Conservation (phyloP, 1,284 basidiomycete species). For the Volvariella surrecta region DNA sequence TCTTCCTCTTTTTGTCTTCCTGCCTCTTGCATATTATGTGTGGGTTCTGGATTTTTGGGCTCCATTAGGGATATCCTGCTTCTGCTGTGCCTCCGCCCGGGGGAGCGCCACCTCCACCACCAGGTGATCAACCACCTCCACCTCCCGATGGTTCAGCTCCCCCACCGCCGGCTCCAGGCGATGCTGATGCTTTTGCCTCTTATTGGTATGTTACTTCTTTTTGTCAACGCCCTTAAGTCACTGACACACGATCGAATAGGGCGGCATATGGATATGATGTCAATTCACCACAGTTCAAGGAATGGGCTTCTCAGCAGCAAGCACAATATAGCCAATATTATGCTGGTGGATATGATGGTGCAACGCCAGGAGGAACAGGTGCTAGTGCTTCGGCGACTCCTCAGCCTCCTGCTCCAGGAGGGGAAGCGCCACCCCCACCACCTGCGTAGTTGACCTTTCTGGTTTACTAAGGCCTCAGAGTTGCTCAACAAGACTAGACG, state of each 20-base stretch:
- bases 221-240: not conserved
- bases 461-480: too few relatives aligned
- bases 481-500: too few relatives aligned
- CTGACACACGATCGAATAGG: constrained; percentile 30
- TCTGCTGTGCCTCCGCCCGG: constrained; percentile 44
- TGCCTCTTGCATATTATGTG: not conserved
- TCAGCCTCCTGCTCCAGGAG: constrained; percentile 9
- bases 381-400: constrained; percentile 5
- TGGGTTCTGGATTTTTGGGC: not conserved
- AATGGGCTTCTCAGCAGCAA: constrained; percentile 66
- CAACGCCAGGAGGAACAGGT: constrained; percentile 1
- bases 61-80: constrained; percentile 37
- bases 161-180: constrained; percentile 42
- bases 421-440: constrained; percentile 13
- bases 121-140: constrained; percentile 37
- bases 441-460: constrained; percentile 2
- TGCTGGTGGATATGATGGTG: constrained; percentile 24
- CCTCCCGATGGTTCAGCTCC: constrained; percentile 34
- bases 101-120: constrained; percentile 46
- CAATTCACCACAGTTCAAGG: constrained; percentile 72
- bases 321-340: constrained; percentile 71
- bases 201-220: constrained; percentile 48
- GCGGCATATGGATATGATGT: constrained; percentile 87
- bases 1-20: too few relatives aligned
- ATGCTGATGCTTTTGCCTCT: constrained; percentile 47